Evolutionary conservation across 257 asterid species (phyloP).

Genomic region (Solanum clarkiae): DNA sequence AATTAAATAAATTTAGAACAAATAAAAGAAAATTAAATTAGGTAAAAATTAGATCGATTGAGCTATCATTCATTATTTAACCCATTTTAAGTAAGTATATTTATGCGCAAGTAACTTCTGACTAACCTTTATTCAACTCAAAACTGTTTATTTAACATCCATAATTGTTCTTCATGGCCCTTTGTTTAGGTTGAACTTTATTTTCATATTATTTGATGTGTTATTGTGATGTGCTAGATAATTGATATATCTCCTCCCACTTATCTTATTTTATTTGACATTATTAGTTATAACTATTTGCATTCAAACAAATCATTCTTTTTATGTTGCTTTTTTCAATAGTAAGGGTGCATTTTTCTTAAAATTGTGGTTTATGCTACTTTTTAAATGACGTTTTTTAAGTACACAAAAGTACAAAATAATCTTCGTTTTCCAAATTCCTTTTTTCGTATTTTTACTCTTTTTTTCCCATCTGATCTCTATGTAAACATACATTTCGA

Average conservation of each 20-base stretch:
- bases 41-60: neutral
- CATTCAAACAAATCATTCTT: neutral
- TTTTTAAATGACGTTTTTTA: neutral
- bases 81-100: neutral
- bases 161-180: neutral
- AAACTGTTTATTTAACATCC: neutral
- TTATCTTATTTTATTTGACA: neutral
- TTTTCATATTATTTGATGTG: neutral
- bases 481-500: neutral
- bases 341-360: neutral
- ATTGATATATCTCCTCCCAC: neutral
- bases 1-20: neutral
- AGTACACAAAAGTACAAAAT: neutral
- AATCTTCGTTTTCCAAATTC: neutral
- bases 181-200: neutral
- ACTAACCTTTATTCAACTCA: neutral
- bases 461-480: neutral
- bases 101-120: neutral
- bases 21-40: neutral
- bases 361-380: neutral
- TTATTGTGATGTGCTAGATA: neutral
- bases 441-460: neutral
- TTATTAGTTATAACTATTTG: neutral
- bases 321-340: neutral
- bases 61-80: neutral